Conservation (phyloP, 2,329 filamentous ascomycete genomes). For the Chaetomiaceae sp. region DNA sequence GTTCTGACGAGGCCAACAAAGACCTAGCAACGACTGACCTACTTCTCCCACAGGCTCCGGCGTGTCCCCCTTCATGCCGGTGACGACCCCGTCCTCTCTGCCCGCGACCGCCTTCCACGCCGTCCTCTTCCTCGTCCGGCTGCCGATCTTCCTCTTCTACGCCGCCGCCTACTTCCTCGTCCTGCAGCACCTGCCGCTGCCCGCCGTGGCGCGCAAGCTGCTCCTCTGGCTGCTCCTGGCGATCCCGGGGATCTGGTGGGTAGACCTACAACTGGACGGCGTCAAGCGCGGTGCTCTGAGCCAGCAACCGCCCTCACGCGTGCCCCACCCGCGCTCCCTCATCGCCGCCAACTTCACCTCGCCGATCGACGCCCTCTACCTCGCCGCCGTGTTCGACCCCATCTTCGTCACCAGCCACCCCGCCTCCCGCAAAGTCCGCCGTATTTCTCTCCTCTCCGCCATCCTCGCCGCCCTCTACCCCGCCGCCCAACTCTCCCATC, state of each 20-base stretch:
- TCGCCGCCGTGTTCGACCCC: constrained; percentile 93
- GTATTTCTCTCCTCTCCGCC: constrained; percentile 69
- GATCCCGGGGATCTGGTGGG: constrained; percentile 94
- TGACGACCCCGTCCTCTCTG: constrained; percentile 58
- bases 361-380: constrained; percentile 86
- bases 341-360: constrained; percentile 90
- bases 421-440: constrained; percentile 63
- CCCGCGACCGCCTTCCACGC: constrained; percentile 59
- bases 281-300: constrained; percentile 86
- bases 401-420: constrained; percentile 87
- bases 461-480: constrained; percentile 65
- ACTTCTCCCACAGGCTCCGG: constrained; percentile 80
- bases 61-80: constrained; percentile 90
- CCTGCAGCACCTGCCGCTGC: constrained; percentile 72
- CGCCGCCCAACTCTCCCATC: constrained; percentile 36
- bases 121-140: constrained; percentile 71
- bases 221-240: constrained; percentile 82
- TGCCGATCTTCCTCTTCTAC: constrained; percentile 69
- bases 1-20: too few species aligned
- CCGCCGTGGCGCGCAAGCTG: constrained; percentile 63
- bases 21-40: too few species aligned
- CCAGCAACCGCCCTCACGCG: constrained; percentile 63
- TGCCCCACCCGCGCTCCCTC: constrained; percentile 73
- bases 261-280: constrained; percentile 95
- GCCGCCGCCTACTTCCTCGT: constrained; percentile 68